These are phyloP conservation scores for Camelina neglecta DNA, from an alignment of 345 rosid genomes.

Conservation along the genomic window DNA sequence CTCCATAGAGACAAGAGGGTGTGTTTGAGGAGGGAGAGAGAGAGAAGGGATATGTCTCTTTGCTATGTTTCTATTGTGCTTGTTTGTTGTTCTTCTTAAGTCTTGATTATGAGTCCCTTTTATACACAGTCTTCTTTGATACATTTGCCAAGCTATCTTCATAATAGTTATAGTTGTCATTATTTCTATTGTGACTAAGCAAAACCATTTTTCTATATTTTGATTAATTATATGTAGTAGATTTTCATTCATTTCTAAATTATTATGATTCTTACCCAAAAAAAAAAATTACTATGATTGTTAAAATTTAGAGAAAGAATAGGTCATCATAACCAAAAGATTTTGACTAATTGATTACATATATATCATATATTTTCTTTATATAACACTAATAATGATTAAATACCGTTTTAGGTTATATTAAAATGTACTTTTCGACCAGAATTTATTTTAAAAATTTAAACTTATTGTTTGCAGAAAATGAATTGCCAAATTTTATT, in stretches of 20 bases:
- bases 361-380: neutral
- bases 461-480: neutral
- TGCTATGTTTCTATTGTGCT: neutral
- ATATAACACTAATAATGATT: neutral
- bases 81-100: slow-evolving; percentile 2
- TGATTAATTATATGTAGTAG: neutral
- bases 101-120: neutral
- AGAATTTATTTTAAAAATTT: neutral
- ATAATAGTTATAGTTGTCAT: neutral
- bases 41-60: neutral
- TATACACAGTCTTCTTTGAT: neutral
- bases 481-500: neutral
- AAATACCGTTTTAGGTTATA: neutral
- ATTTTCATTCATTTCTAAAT: neutral
- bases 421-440: neutral
- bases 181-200: neutral
- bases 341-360: neutral
- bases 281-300: neutral
- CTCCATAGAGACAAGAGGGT: slow-evolving; percentile 3
- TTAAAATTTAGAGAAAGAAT: neutral
- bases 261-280: neutral
- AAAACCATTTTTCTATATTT: neutral
- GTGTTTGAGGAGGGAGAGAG: neutral
- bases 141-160: neutral
- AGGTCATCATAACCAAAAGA: neutral